These are phyloP conservation scores for Cerrena zonata DNA, from an alignment of 1,284 basidiomycete species.

Conservation along the genomic window DNA sequence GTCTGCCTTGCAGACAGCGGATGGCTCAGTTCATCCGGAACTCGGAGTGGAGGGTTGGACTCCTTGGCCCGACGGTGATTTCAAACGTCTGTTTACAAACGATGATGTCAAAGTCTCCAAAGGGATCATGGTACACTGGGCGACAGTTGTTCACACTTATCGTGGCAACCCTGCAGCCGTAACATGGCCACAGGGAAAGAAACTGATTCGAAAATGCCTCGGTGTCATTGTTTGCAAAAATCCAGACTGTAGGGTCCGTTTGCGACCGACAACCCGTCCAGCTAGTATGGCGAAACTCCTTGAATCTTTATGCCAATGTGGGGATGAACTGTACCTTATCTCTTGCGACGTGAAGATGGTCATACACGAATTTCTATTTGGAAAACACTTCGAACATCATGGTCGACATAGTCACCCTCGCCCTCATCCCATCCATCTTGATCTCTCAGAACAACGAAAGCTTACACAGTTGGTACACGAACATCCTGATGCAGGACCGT, in stretches of 20 bases:
- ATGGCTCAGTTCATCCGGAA: no score
- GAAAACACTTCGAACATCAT: background rate
- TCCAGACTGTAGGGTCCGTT: background rate
- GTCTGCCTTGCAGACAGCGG: no score
- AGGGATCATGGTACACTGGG: background rate
- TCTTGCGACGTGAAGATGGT: background rate
- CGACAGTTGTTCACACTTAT: background rate
- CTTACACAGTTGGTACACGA: conserved; percentile 1
- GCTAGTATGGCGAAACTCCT: background rate
- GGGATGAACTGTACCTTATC: background rate
- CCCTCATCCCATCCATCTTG: conserved; percentile 8
- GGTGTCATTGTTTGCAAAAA: background rate
- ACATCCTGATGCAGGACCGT: conserved; percentile 9
- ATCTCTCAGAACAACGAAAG: background rate
- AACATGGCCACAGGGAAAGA: background rate
- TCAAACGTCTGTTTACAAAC: background rate
- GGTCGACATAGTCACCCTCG: conserved; percentile 5
- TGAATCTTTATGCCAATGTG: background rate
- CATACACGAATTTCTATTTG: background rate
- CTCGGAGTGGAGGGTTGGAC: no score
- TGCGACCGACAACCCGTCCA: background rate
- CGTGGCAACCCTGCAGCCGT: background rate
- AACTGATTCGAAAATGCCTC: background rate
- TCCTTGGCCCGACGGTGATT: background rate
- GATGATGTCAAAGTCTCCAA: background rate